phyloP scores from a whole-genome alignment of 257 asterid species.

The Perilla frutescens region DNA sequence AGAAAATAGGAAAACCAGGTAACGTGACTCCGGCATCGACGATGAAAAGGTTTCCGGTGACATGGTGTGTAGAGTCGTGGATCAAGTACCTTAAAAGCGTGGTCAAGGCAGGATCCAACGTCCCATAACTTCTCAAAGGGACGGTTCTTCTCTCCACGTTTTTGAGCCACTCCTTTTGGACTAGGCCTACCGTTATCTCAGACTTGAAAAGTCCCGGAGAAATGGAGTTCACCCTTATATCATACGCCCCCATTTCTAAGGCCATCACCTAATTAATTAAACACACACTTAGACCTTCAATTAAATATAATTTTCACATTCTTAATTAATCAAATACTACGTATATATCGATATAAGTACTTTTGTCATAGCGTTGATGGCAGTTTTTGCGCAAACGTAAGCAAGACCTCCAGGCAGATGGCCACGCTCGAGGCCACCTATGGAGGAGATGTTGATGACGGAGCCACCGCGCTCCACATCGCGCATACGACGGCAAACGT shows the following conservation, averaged over 20 bases:
- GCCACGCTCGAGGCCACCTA: constrained; percentile 46
- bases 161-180: constrained; percentile 61
- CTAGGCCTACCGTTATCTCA: constrained; percentile 65
- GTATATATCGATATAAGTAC: constrained; percentile 26
- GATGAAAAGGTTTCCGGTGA: constrained; percentile 61
- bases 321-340: too few species aligned
- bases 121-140: constrained; percentile 57
- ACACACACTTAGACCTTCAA: too few species aligned
- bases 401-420: constrained; percentile 39
- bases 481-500: constrained; percentile 42
- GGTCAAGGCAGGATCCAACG: constrained; percentile 64
- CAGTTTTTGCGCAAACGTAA: constrained; percentile 45
- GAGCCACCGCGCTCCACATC: constrained; percentile 42
- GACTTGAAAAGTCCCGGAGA: constrained; percentile 69
- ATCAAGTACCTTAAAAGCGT: constrained; percentile 61
- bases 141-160: constrained; percentile 46
- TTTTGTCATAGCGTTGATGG: constrained; percentile 44
- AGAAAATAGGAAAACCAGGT: constrained; percentile 65
- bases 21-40: constrained; percentile 66
- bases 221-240: constrained; percentile 70
- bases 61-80: constrained; percentile 59
- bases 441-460: constrained; percentile 47
- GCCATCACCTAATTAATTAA: too few species aligned
- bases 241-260: constrained; percentile 54
- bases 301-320: too few species aligned